Conservation (phyloP, 805 yeast genomes). For the Kuraishia hungarica region DNA sequence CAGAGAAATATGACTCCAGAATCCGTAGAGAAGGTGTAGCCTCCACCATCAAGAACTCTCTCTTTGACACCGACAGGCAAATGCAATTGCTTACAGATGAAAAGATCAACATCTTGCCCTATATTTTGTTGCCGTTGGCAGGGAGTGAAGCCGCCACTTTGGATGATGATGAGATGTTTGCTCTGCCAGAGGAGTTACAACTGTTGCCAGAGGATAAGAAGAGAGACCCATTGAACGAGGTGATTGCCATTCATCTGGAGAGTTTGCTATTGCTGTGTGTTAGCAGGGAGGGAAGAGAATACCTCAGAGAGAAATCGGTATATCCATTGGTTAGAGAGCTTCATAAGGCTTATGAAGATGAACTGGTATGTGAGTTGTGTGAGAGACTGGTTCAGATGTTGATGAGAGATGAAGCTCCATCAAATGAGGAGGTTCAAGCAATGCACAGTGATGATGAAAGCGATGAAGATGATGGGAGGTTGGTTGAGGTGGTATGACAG, state of each 20-base stretch:
- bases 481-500: constrained; percentile 33
- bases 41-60: constrained; percentile 81
- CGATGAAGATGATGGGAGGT: constrained; percentile 41
- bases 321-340: constrained; percentile 84
- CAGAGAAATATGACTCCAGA: constrained; percentile 70
- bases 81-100: constrained; percentile 47
- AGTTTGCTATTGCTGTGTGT: constrained; percentile 73
- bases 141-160: constrained; percentile 54
- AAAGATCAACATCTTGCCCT: constrained; percentile 69
- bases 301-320: constrained; percentile 70
- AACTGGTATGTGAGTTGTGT: constrained; percentile 53
- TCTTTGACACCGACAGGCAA: constrained; percentile 75
- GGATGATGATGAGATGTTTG: constrained; percentile 77
- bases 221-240: constrained; percentile 63
- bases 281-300: constrained; percentile 64
- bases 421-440: constrained; percentile 36
- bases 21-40: constrained; percentile 89
- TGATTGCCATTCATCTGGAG: constrained; percentile 70
- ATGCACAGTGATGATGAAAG: constrained; percentile 32
- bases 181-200: constrained; percentile 84
- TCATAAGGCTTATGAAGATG: constrained; percentile 45
- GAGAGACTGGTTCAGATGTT: constrained; percentile 84
- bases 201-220: constrained; percentile 64
- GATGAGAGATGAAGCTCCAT: constrained; percentile 79
- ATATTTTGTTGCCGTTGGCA: constrained; percentile 73